These are phyloP conservation scores for Xylaria sp. DNA, from an alignment of 2,329 filamentous ascomycete genomes.

Conservation along the genomic window DNA sequence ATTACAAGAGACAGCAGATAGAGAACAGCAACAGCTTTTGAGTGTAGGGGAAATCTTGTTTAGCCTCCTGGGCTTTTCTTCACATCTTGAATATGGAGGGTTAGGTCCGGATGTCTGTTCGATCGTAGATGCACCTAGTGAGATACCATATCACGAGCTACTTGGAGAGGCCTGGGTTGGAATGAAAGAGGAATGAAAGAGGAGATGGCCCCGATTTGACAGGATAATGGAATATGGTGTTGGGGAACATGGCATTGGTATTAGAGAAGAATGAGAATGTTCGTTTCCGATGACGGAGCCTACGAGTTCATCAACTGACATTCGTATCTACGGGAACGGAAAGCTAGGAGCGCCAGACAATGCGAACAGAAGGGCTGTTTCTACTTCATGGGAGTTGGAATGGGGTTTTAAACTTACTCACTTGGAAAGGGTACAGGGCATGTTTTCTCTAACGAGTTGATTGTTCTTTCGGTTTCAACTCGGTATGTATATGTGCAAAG, in stretches of 20 bases:
- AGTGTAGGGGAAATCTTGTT: background rate
- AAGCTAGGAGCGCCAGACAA: background rate
- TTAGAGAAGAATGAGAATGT: too few relatives aligned
- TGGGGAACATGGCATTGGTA: too few relatives aligned
- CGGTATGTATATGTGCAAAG: background rate
- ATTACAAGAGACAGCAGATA: background rate
- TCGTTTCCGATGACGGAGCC: background rate
- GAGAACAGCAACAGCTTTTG: background rate
- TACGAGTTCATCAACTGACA: background rate
- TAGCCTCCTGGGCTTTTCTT: background rate
- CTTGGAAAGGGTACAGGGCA: background rate
- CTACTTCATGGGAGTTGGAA: background rate
- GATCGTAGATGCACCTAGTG: background rate
- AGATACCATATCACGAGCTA: background rate
- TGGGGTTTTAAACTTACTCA: background rate
- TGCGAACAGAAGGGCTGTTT: background rate
- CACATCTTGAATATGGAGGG: background rate
- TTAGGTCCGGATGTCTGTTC: too few relatives aligned
- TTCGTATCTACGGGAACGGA: background rate
- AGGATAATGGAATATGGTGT: background rate
- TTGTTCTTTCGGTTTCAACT: background rate
- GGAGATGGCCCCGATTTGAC: background rate
- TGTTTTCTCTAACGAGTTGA: background rate
- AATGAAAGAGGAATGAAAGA: background rate
- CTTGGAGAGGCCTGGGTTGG: background rate